A percentile compares a stretch with the other conserved stretches of the same genome.
Evolutionary conservation across 2,329 filamentous ascomycete species (phyloP).

Genomic region (Zymoseptoria tritici): DNA sequence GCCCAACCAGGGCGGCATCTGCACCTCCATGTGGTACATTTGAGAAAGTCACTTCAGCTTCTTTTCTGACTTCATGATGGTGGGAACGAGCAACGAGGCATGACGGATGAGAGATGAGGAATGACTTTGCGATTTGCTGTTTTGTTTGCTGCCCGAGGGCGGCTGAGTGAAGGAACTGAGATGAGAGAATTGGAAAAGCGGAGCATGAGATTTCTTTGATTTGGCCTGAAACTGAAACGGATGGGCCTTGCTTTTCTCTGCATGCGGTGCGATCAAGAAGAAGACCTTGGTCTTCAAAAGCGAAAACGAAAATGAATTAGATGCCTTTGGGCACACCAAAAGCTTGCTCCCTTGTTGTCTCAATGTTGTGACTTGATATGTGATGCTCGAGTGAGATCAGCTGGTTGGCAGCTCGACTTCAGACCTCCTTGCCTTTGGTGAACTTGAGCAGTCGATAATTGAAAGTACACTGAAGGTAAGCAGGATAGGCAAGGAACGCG

Average conservation of each 20-base stretch:
- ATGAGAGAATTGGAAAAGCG: neutral
- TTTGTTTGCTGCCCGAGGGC: neutral
- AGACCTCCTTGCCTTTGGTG: no score
- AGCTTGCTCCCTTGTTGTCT: neutral
- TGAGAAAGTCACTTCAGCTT: slow-evolving; percentile 16
- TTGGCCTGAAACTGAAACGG: neutral
- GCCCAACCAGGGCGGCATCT: slow-evolving; percentile 33
- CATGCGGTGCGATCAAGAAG: neutral
- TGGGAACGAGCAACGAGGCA: neutral
- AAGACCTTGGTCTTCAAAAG: neutral
- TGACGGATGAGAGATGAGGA: neutral
- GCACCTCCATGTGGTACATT: slow-evolving; percentile 45
- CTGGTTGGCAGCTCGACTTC: no score
- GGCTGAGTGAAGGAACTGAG: neutral
- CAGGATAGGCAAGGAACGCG: no score
- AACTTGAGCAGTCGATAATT: no score
- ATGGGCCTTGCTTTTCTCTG: neutral
- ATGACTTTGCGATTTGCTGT: slow-evolving; percentile 1
- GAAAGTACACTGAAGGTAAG: no score
- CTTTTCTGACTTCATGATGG: neutral
- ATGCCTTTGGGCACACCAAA: slow-evolving; percentile 5
- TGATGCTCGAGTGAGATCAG: neutral
- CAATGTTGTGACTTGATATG: neutral
- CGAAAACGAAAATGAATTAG: slow-evolving; percentile 2
- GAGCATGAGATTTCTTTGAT: neutral